Evolutionary conservation across 306 rosid genomes (phyloP).

Genomic region (Cucurbita argyrosperma): DNA sequence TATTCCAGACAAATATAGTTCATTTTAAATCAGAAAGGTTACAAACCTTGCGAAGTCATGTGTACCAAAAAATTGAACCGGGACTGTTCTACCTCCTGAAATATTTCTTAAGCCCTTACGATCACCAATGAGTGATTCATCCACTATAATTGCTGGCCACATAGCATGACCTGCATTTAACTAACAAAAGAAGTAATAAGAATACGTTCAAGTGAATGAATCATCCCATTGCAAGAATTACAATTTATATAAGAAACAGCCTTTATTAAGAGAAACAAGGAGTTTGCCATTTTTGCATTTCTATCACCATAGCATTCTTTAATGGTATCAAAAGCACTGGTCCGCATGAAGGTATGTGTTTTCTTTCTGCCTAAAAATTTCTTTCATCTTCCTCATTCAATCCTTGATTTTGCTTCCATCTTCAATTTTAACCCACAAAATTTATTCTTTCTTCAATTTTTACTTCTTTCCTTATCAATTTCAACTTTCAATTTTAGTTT

Average conservation of each 20-base stretch:
- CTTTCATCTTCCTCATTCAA: no score
- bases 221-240: neutral
- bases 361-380: no score
- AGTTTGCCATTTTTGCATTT: neutral
- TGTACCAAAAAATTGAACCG: slow-evolving; percentile 93
- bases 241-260: neutral
- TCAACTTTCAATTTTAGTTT: no score
- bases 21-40: slow-evolving; percentile 13
- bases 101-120: slow-evolving; percentile 58
- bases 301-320: neutral
- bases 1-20: neutral
- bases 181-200: slow-evolving; percentile 11
- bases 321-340: no score
- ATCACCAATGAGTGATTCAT: slow-evolving; percentile 70
- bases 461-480: no score
- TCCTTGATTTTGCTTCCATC: no score
- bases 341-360: no score
- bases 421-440: no score
- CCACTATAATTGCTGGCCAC: slow-evolving; percentile 99
- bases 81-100: slow-evolving; percentile 65
- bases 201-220: neutral
- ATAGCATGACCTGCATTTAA: slow-evolving; percentile 77
- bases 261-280: neutral
- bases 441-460: no score
- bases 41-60: slow-evolving; percentile 94